Percentiles rank a stretch among this genome's conserved stretches.
phyloP scores from a whole-genome alignment of 1,284 basidiomycete species.

The Cutaneotrichosporon spelunceum region DNA sequence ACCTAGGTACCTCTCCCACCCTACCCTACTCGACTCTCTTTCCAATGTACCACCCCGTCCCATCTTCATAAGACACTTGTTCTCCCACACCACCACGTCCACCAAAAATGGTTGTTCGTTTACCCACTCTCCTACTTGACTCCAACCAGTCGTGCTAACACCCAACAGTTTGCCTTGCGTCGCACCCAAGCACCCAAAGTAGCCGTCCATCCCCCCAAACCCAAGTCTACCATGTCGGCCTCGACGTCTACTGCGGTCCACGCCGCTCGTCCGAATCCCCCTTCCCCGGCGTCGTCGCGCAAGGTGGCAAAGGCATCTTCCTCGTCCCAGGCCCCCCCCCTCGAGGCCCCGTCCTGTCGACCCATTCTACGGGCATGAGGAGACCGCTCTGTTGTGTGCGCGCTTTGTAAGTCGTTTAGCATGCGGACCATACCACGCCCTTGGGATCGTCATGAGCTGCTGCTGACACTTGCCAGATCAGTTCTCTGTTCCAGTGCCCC shows the following conservation, averaged over 20 bases:
- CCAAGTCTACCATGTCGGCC: not conserved
- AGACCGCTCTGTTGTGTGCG: slow-evolving; percentile 61
- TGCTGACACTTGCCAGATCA: slow-evolving; percentile 48
- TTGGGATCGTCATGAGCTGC: not conserved
- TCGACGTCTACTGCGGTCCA: slow-evolving; percentile 26
- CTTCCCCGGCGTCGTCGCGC: slow-evolving; percentile 44
- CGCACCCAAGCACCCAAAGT: slow-evolving; percentile 3
- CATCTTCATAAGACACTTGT: not conserved
- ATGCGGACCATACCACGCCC: not conserved
- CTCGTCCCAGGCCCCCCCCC: slow-evolving; percentile 40
- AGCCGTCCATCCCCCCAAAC: not conserved
- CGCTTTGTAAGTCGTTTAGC: slow-evolving; percentile 63
- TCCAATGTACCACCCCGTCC: slow-evolving; percentile 2
- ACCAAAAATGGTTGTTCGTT: slow-evolving; percentile 7
- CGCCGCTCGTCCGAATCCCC: slow-evolving; percentile 37
- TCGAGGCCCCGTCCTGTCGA: slow-evolving; percentile 53
- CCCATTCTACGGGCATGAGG: slow-evolving; percentile 76
- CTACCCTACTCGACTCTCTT: not conserved
- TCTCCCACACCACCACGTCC: not conserved
- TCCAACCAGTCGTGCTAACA: not conserved
- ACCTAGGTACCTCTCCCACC: too few species aligned
- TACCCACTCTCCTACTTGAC: not conserved
- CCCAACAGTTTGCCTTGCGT: slow-evolving; percentile 2
- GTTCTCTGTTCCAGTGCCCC: slow-evolving; percentile 52
- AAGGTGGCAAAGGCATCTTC: slow-evolving; percentile 46